Evolutionary conservation across 139 green algal genomes (phyloP), one percentile per base, ranked within the genome.

Genomic region (Chlamydomonas incerta): DNA sequence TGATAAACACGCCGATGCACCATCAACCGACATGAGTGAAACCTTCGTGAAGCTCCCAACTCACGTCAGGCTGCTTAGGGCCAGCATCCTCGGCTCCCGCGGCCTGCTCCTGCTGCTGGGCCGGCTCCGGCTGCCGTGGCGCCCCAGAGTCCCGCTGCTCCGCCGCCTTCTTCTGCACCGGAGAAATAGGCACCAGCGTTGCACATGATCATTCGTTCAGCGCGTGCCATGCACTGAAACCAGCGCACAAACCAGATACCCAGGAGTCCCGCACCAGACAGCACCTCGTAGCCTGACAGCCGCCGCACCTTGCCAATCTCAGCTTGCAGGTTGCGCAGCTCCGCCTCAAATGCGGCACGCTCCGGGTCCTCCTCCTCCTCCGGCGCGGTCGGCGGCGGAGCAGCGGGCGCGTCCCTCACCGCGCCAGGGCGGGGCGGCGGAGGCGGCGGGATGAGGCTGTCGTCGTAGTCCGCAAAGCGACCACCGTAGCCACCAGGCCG

Each of bases 361-460:
- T 85, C 80, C 34, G 67, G 80, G 47, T 83, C 77, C 77, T 83
- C 79, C 47, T 84, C 77, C 24, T 85, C 79, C 14, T 75, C 79
- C 31, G 76, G 47, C 20, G 10, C 26, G 0, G 46, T 21, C 3
- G 47, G 33, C 33, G 66, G 66, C n/a, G n/a, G 46, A 9, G 63
- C 29, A 0, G 47, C 31, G 1, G 17, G 79, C 31, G 21, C 23
- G 57, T 75, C 66, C 67, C 66, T 31, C 31, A 50, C 24, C 23
- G 66, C 65, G 41, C 41, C 41, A 17, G 67, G 47, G 31, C 66
- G 79, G 21, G 79, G 79, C 0, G 79, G 79, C 5, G 79, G 79
- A 14, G 79, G 79, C 24, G 79, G 77, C n/a, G 77, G 79, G 17
- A 85, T 85, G 79, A 85, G 79, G 65, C 65, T 58, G 31, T 75